These are phyloP conservation scores for Verbascum thapsus DNA, from an alignment of 257 asterid species.

Conservation along the genomic window DNA sequence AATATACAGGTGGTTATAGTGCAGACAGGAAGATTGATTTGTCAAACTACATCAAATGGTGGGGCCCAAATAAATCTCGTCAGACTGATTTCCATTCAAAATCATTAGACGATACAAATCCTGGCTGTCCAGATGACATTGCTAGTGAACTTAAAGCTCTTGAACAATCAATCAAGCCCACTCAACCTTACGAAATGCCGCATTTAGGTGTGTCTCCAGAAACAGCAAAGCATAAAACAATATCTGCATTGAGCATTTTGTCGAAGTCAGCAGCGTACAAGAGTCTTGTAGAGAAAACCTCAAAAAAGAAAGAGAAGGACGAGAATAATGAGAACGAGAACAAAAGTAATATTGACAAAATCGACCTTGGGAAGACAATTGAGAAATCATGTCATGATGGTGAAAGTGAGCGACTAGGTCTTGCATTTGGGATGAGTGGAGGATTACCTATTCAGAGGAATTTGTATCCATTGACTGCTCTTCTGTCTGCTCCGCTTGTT, in stretches of 20 bases:
- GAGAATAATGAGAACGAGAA: conserved; percentile 79
- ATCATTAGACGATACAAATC: conserved; percentile 64
- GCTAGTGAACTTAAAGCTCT: conserved; percentile 68
- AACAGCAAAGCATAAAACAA: conserved; percentile 54
- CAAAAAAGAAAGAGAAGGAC: conserved; percentile 61
- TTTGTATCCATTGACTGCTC: conserved; percentile 60
- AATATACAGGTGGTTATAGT: conserved; percentile 60
- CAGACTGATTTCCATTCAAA: conserved; percentile 61
- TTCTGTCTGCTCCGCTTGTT: conserved; percentile 80
- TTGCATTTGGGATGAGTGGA: conserved; percentile 59
- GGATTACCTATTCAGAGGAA: conserved; percentile 64
- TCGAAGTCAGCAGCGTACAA: conserved; percentile 78
- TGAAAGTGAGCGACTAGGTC: conserved; percentile 59
- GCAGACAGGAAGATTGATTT: conserved; percentile 84
- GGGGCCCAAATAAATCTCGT: conserved; percentile 71
- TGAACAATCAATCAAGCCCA: conserved; percentile 58
- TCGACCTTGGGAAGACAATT: conserved; percentile 58
- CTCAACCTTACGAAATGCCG: conserved; percentile 96
- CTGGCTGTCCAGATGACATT: conserved; percentile 61
- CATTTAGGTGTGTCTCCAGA: conserved; percentile 68
- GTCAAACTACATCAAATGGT: conserved; percentile 92
- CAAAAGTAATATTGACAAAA: conserved; percentile 53
- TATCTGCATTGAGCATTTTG: conserved; percentile 81
- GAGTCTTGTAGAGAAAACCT: conserved; percentile 71
- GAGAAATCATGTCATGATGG: conserved; percentile 61